phyloP scores from a whole-genome alignment of 352 stramenopile genomes.

The Phytophthora pistaciae region DNA sequence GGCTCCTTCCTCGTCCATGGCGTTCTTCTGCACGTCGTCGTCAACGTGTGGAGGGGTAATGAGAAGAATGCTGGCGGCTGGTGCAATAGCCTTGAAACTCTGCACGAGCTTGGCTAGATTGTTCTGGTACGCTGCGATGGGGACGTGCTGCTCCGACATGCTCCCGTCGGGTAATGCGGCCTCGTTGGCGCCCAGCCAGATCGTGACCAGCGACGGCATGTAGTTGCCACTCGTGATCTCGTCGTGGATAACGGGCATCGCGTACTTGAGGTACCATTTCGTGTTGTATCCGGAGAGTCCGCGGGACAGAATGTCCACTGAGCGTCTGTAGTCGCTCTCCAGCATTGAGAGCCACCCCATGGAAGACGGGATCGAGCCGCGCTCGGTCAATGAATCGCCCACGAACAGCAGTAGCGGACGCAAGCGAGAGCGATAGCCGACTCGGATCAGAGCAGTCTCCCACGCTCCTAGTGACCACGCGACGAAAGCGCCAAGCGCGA shows the following conservation, averaged over 20 bases:
- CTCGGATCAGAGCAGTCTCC: constrained; percentile 10
- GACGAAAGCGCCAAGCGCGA: constrained; percentile 26
- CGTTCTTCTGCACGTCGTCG: constrained; percentile 32
- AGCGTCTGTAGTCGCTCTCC: constrained; percentile 50
- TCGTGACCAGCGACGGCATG: constrained; percentile 41
- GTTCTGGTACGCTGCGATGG: constrained; percentile 44
- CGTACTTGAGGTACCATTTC: constrained; percentile 43
- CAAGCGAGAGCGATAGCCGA: constrained; percentile 8
- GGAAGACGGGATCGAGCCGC: constrained; percentile 38
- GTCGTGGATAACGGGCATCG: constrained; percentile 34
- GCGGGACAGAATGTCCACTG: constrained; percentile 52
- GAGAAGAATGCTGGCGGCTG: constrained; percentile 29
- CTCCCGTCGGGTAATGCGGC: constrained; percentile 47
- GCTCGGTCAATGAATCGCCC: constrained; percentile 70
- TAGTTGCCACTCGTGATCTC: constrained; percentile 39
- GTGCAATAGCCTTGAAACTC: constrained; percentile 23
- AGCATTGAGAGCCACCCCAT: constrained; percentile 53
- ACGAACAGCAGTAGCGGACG: constrained; percentile 47
- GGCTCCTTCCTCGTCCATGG: constrained; percentile 17
- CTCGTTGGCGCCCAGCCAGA: constrained; percentile 72
- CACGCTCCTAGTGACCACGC: constrained; percentile 29
- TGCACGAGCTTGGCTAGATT: constrained; percentile 48
- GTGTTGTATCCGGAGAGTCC: constrained; percentile 69
- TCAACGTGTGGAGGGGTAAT: constrained; percentile 44
- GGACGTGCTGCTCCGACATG: constrained; percentile 46